Conservation (phyloP, 2,329 filamentous ascomycete genomes). For the Berkeleyomyces rouxiae region DNA sequence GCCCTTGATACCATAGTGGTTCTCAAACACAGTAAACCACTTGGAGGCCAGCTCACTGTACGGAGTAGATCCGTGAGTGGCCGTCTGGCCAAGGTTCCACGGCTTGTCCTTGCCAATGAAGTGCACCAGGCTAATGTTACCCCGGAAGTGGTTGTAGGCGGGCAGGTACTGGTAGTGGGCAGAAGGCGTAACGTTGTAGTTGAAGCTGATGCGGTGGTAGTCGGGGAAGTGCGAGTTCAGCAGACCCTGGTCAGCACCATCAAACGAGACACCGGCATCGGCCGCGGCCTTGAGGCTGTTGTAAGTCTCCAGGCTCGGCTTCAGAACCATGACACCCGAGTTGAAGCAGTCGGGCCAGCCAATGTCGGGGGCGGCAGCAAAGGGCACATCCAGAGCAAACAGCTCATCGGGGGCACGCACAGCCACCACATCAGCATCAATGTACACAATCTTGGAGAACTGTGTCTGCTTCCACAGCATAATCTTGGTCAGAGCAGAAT, state of each 20-base stretch:
- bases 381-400: conserved; percentile 46
- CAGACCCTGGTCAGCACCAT: conserved; percentile 89
- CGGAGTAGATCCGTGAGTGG: conserved; percentile 21
- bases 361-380: conserved; percentile 73
- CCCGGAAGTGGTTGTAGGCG: conserved; percentile 84
- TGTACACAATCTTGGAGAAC: conserved; percentile 82
- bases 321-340: conserved; percentile 87
- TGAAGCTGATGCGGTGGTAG: conserved; percentile 81
- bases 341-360: conserved; percentile 99
- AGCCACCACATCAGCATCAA: conserved; percentile 88
- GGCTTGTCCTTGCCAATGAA: conserved; percentile 90
- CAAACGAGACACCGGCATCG: conserved; percentile 76
- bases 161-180: conserved; percentile 96
- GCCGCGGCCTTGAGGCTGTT: conserved; percentile 73
- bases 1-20: conserved; percentile 47
- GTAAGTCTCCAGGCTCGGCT: conserved; percentile 74
- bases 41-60: conserved; percentile 60
- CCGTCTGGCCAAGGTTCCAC: conserved; percentile 52
- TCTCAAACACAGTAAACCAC: conserved; percentile 93
- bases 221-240: conserved; percentile 86
- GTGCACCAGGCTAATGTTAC: conserved; percentile 76
- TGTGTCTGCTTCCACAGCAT: conserved; percentile 82
- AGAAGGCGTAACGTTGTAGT: conserved; percentile 93
- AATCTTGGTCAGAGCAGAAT: conserved; percentile 93
- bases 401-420: conserved; percentile 85